These are phyloP conservation scores for Dillenia turbinata DNA, from an alignment of 164 flowering plant genomes.

Conservation along the genomic window DNA sequence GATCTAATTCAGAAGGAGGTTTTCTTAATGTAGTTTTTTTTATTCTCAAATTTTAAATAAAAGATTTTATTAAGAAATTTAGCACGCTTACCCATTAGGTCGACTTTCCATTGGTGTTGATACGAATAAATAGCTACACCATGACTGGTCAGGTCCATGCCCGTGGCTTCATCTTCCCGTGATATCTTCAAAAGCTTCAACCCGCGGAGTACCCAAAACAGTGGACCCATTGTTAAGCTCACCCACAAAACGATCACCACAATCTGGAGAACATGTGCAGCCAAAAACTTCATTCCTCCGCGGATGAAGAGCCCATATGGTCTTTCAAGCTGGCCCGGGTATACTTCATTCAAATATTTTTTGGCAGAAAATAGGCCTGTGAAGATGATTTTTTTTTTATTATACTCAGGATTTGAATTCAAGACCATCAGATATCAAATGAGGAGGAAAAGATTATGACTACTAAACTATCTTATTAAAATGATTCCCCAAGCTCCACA, in stretches of 20 bases:
- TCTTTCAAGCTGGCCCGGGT: conserved; percentile 17
- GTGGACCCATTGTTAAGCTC: conserved; percentile 30
- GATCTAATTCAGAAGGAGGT: background rate
- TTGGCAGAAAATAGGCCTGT: conserved; percentile 27
- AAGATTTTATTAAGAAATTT: too few species aligned
- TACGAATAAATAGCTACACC: conserved; percentile 6
- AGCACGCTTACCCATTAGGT: too few species aligned
- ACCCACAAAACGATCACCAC: conserved; percentile 28
- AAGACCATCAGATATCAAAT: too few species aligned
- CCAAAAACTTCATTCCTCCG: conserved; percentile 4
- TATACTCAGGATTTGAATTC: too few species aligned
- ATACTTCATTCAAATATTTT: conserved; percentile 26
- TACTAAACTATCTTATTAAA: too few species aligned
- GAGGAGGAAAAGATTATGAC: too few species aligned
- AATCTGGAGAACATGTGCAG: conserved; percentile 4
- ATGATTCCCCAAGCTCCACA: conserved; percentile 27
- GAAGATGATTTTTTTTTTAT: too few species aligned
- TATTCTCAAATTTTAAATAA: too few species aligned
- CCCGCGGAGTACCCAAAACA: conserved; percentile 25
- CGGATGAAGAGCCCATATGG: conserved; percentile 36
- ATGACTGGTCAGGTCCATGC: conserved; percentile 38
- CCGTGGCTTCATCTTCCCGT: conserved; percentile 32
- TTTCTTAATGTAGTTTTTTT: conserved; percentile 3
- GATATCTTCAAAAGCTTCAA: conserved; percentile 31
- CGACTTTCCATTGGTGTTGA: too few species aligned